Evolutionary conservation across 2,329 filamentous ascomycete species (phyloP).

Genomic region (Grosmannia clavigera): DNA sequence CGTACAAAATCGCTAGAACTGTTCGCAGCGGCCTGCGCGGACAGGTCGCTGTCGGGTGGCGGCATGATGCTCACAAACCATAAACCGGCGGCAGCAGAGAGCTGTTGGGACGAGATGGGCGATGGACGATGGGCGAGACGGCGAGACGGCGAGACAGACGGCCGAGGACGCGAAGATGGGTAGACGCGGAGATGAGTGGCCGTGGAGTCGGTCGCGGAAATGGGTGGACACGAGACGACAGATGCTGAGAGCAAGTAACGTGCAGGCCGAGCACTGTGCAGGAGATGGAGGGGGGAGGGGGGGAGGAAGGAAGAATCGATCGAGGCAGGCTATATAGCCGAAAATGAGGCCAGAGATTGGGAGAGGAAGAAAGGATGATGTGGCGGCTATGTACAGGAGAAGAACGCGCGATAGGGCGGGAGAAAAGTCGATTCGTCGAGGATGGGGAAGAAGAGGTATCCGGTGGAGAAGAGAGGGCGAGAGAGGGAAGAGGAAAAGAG

Average conservation of each 20-base stretch:
- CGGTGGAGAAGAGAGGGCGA: not conserved
- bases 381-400: not conserved
- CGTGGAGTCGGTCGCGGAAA: not conserved
- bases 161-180: not conserved
- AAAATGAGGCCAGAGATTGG: not conserved
- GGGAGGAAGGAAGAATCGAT: not conserved
- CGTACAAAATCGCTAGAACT: slow-evolving; percentile 94
- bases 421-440: not conserved
- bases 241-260: not conserved
- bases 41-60: slow-evolving; percentile 25
- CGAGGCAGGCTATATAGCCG: not conserved
- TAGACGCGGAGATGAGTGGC: not conserved
- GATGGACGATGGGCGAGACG: not conserved
- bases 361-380: not conserved
- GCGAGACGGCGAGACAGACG: not conserved
- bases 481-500: not conserved
- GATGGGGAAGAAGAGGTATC: not conserved
- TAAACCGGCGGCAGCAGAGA: not conserved
- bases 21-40: slow-evolving; percentile 38
- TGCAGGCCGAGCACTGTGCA: not conserved
- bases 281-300: not conserved
- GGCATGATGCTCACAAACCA: slow-evolving; percentile 2
- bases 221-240: not conserved
- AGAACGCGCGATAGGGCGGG: not conserved
- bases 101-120: not conserved